Percentiles rank a stretch among this genome's conserved stretches.
Conservation (phyloP, 2,329 filamentous ascomycete species). For the Calonectria fujianensis region DNA sequence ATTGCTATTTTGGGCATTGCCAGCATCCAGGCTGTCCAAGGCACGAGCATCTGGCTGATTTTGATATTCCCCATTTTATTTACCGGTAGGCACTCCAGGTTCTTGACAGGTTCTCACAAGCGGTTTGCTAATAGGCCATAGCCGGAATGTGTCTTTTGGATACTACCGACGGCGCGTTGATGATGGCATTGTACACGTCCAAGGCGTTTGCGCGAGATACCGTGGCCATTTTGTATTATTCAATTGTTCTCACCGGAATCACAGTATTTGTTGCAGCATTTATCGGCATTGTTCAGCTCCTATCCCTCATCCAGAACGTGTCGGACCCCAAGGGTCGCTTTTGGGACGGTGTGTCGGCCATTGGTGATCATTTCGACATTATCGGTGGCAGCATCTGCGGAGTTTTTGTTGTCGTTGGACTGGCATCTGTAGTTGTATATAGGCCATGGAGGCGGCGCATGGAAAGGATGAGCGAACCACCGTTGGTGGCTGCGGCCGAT, state of each 20-base stretch:
- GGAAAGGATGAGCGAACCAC: slow-evolving; percentile 52
- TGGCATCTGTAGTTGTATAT: slow-evolving; percentile 84
- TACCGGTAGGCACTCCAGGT: slow-evolving; percentile 75
- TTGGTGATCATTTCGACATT: slow-evolving; percentile 88
- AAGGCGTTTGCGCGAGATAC: slow-evolving; percentile 85
- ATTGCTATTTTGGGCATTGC: slow-evolving; percentile 94
- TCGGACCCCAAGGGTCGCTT: slow-evolving; percentile 84
- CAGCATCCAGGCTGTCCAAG: slow-evolving; percentile 88
- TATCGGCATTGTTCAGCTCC: slow-evolving; percentile 89
- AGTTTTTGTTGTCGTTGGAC: slow-evolving; percentile 85
- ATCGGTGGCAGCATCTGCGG: slow-evolving; percentile 92
- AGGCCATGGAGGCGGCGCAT: slow-evolving; percentile 82
- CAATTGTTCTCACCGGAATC: slow-evolving; percentile 87
- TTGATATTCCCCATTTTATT: slow-evolving; percentile 93
- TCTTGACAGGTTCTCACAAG: too few species aligned
- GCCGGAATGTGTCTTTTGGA: slow-evolving; percentile 97
- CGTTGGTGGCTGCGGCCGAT: slow-evolving; percentile 40
- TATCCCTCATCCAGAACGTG: slow-evolving; percentile 86
- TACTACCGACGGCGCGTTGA: slow-evolving; percentile 92
- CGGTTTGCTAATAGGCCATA: slow-evolving; percentile 53
- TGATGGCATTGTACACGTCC: slow-evolving; percentile 95
- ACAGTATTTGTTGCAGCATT: slow-evolving; percentile 90
- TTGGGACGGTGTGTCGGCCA: slow-evolving; percentile 89
- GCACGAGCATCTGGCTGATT: slow-evolving; percentile 95
- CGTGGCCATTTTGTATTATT: slow-evolving; percentile 96